A percentile compares a stretch with the other conserved stretches of the same genome.
phyloP scores from a whole-genome alignment of 768 basidiomycete genomes.

The Boletus speciosus region DNA sequence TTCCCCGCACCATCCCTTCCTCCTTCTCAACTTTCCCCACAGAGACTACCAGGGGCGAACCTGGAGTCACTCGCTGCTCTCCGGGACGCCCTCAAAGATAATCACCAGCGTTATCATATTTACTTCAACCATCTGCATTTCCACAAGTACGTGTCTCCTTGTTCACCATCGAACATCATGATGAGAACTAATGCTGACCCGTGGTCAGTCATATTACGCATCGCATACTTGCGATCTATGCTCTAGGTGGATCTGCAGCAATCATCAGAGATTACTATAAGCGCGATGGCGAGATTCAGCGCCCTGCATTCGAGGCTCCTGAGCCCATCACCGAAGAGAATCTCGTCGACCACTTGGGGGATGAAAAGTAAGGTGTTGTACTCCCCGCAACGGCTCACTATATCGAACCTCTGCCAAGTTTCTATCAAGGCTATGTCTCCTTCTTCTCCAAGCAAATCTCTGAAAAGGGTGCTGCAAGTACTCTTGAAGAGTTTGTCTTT shows the following conservation, averaged over 20 bases:
- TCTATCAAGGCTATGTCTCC: constrained; percentile 22
- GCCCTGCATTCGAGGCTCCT: constrained; percentile 23
- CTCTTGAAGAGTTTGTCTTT: constrained; percentile 31
- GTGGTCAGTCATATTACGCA: constrained; percentile 27
- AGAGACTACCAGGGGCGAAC: constrained; percentile 27
- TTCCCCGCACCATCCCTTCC: constrained; percentile 27
- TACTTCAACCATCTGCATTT: constrained; percentile 45
- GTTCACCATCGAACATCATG: too few relatives aligned
- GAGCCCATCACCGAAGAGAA: constrained; percentile 21
- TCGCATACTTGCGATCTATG: constrained; percentile 28
- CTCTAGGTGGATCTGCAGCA: constrained; percentile 21
- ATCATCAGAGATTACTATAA: constrained; percentile 27
- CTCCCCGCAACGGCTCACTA: neutral
- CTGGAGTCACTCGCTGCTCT: constrained; percentile 21
- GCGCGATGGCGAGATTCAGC: constrained; percentile 20
- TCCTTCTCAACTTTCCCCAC: constrained; percentile 23
- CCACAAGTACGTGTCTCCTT: constrained; percentile 44
- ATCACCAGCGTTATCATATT: constrained; percentile 45
- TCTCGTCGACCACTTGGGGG: constrained; percentile 23
- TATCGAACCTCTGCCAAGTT: constrained; percentile 24
- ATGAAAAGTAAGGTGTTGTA: constrained; percentile 22
- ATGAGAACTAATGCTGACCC: neutral
- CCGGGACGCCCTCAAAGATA: constrained; percentile 41
- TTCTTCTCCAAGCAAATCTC: constrained; percentile 24
- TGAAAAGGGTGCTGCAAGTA: constrained; percentile 12